Evolutionary conservation across 176 grass and related monocot species (phyloP), one percentile per base, ranked within the genome.

Genomic region (Triticum turgidum): DNA sequence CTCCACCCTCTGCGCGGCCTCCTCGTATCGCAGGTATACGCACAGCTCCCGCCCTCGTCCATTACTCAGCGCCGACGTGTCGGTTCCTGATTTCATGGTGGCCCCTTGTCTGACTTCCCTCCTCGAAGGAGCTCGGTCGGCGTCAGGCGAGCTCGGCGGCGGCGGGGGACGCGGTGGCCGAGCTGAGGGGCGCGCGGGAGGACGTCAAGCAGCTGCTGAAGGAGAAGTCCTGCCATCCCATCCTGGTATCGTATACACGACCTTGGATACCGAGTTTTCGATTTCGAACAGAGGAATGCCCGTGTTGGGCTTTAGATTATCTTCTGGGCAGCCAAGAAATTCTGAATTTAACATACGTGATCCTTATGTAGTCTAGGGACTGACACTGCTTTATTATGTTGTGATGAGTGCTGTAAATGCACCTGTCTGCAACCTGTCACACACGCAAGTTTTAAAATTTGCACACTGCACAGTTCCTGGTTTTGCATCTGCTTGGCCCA

Each of bases 191-290:
- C 18, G 90, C 95, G 8, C 91, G 77, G 51, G 92, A 93, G 78
- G 95, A 97, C 83, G 88, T 97, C 52, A 94, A 74, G 77, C 83
- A 88, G 63, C 74, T 97, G 73, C 95, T 97, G 47, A 91, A 91
- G 78, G 37, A 79, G 62, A 94, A 77, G 32, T 89, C 81, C 47
- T 97, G 95, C 78, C 90, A 97, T 82, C 95, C 95, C 42, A 94
- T 94, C 89, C 84, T 97, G 89, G 92, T 97, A 89, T 34, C 24
- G 17, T 85, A 30, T 34, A 67, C 5, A 5, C 73, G 45, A 54
- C 27, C 66, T 65, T 73, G 66, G 29, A 69, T 45, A 18, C 49
- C 45, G 15, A 5, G 37, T 72, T 32, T 20, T 76, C 22, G 20
- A 33, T 69, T 61, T 70, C 7, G 22, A 86, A 42, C 14, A 45